Percentiles rank a stretch among this genome's conserved stretches.
phyloP scores from a whole-genome alignment of 2,329 filamentous ascomycete genomes.

The Xylariaceae sp. region DNA sequence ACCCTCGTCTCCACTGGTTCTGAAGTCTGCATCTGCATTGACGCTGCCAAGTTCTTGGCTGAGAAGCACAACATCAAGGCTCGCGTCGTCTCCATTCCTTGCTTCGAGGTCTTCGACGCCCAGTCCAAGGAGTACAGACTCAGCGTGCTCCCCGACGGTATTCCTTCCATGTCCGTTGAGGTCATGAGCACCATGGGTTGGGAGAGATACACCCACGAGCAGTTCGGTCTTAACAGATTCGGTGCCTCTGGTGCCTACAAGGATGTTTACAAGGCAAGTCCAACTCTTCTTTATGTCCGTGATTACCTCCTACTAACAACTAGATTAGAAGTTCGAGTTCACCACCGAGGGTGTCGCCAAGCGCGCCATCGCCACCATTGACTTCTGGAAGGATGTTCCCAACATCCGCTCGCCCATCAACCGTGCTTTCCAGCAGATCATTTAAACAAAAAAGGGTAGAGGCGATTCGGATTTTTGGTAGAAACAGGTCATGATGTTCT shows the following conservation, averaged over 20 bases:
- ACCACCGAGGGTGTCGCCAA: constrained; percentile 95
- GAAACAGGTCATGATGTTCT: constrained; percentile 13
- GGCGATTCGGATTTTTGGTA: constrained; percentile 12
- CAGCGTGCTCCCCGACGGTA: constrained; percentile 85
- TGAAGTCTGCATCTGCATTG: constrained; percentile 89
- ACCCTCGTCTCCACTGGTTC: constrained; percentile 94
- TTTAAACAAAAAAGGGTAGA: constrained; percentile 49
- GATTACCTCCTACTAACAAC: constrained; percentile 34
- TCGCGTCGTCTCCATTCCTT: constrained; percentile 91
- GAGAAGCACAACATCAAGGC: constrained; percentile 83
- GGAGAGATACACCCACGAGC: constrained; percentile 99
- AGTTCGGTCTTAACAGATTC: constrained; percentile 98
- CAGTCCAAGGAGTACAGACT: constrained; percentile 95
- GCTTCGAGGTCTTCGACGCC: constrained; percentile 92
- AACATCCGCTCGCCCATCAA: constrained; percentile 93
- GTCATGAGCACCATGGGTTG: constrained; percentile 96
- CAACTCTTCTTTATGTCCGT: constrained; percentile 1
- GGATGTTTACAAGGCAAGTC: constrained; percentile 83
- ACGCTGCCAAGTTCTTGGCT: constrained; percentile 84
- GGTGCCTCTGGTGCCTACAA: constrained; percentile 96
- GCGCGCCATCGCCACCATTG: constrained; percentile 83
- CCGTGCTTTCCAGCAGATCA: constrained; percentile 94
- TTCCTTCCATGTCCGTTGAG: constrained; percentile 89
- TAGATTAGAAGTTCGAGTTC: constrained; percentile 90
- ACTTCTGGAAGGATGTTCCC: constrained; percentile 93